A percentile compares a stretch with the other conserved stretches of the same genome.
phyloP scores from a whole-genome alignment of 192 early-diverging fungal genomes.

The Backusella luteola region DNA sequence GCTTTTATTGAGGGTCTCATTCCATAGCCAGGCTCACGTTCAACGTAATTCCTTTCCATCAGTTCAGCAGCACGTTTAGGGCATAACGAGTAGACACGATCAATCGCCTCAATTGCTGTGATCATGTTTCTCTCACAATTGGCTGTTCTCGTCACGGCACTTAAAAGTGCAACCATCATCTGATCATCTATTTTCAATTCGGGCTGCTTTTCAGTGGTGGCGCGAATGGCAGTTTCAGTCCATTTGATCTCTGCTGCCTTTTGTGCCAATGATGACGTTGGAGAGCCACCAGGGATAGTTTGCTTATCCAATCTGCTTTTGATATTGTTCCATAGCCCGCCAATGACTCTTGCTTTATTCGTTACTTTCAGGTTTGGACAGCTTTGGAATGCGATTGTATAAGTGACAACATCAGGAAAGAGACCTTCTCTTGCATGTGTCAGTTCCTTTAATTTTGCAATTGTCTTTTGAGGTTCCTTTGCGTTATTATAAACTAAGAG shows the following conservation, averaged over 20 bases:
- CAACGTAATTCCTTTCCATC: background rate
- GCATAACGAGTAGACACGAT: background rate
- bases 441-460: background rate
- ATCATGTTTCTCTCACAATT: background rate
- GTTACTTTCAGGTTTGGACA: background rate
- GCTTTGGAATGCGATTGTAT: slow-evolving; percentile 7
- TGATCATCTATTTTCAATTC: background rate
- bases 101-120: background rate
- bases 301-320: background rate
- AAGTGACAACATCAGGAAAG: slow-evolving; percentile 3
- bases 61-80: slow-evolving; percentile 1
- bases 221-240: background rate
- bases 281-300: too few species aligned
- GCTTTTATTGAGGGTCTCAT: background rate
- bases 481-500: slow-evolving; percentile 7
- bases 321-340: background rate
- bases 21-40: background rate
- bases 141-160: slow-evolving; percentile 8
- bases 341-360: background rate
- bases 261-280: background rate
- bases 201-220: background rate
- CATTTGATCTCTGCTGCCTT: background rate
- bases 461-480: background rate
- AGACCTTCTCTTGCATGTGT: background rate
- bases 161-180: background rate